Evolutionary conservation across 2,329 filamentous ascomycete species (phyloP).

Genomic region (Aspergillus quadrilineatus): DNA sequence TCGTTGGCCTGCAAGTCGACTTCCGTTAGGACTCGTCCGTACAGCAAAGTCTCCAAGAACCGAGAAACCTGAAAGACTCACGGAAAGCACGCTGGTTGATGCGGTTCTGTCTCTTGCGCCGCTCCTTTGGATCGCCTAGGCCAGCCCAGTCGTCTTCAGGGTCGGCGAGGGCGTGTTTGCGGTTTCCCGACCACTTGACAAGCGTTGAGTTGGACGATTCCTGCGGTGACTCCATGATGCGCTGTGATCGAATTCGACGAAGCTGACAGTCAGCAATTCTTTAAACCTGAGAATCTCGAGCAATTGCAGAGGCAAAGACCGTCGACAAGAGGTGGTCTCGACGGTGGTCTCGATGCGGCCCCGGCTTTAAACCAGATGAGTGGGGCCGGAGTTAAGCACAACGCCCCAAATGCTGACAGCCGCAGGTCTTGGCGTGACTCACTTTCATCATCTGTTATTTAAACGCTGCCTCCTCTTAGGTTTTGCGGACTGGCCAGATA

Average conservation of each 20-base stretch:
- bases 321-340: background rate
- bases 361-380: background rate
- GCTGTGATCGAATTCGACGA: background rate
- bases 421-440: constrained; percentile 5
- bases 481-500: background rate
- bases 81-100: constrained; percentile 33
- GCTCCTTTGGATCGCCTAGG: constrained; percentile 27
- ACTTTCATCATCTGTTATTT: constrained; percentile 4
- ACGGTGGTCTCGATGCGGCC: background rate
- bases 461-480: background rate
- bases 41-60: background rate
- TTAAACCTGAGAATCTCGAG: background rate
- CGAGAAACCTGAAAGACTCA: constrained; percentile 13
- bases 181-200: background rate
- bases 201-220: background rate
- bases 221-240: background rate
- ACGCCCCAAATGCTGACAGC: background rate
- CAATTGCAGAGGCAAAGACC: background rate
- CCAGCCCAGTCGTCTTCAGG: constrained; percentile 27
- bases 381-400: constrained; percentile 5
- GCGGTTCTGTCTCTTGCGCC: constrained; percentile 31
- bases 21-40: background rate
- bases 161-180: background rate
- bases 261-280: background rate
- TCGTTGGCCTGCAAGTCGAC: constrained; percentile 19